These are phyloP conservation scores for Musa beccarii DNA, from an alignment of 176 grass and related monocot species.

Conservation along the genomic window DNA sequence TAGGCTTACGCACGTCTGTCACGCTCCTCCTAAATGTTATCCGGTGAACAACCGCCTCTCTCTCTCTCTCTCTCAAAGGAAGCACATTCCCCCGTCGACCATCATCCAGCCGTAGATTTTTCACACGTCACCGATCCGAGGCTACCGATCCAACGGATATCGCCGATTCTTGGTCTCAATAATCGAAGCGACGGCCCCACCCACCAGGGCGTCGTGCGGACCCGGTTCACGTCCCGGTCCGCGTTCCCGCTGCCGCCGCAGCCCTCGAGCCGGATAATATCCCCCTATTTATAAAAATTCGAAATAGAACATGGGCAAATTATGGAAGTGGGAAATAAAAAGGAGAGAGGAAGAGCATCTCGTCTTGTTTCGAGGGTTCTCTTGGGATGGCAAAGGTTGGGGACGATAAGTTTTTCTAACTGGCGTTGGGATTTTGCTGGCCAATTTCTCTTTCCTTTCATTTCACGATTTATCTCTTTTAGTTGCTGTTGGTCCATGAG, in stretches of 20 bases:
- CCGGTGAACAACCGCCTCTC: background rate
- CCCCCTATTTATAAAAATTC: background rate
- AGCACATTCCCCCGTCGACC: constrained; percentile 45
- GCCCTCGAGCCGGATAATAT: constrained; percentile 20
- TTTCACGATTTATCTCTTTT: background rate
- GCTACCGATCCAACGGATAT: constrained; percentile 22
- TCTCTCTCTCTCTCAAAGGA: constrained; percentile 46
- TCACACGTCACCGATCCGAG: constrained; percentile 57
- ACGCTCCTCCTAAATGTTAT: background rate
- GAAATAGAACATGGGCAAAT: background rate
- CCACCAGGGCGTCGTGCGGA: background rate
- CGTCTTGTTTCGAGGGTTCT: background rate
- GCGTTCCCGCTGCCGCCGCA: background rate
- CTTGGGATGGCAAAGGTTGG: background rate
- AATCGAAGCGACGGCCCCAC: background rate
- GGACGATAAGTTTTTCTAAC: background rate
- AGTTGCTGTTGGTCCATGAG: background rate
- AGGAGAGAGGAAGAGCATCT: constrained; percentile 11
- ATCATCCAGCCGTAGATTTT: background rate
- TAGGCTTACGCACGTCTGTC: too few relatives aligned
- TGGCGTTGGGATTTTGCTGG: background rate
- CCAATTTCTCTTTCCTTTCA: background rate
- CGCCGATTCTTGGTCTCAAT: background rate
- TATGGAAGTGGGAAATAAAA: too few relatives aligned
- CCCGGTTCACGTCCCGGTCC: constrained; percentile 9